Conservation (phyloP, 352 stramenopile species). For the Phytophthora cryptogea region DNA sequence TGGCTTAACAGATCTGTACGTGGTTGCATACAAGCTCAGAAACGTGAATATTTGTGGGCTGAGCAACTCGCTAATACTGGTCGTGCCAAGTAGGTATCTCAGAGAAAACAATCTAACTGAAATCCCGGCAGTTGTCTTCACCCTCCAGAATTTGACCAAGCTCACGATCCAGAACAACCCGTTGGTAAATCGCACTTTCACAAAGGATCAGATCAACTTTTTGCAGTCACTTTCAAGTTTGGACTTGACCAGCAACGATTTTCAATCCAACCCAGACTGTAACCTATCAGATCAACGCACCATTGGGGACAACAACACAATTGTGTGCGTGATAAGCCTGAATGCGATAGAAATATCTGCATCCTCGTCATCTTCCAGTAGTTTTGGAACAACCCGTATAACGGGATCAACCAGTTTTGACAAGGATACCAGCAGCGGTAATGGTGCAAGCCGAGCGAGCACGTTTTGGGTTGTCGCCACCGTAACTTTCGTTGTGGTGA, state of each 20-base stretch:
- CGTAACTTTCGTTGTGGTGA: slow-evolving; percentile 2
- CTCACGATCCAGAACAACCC: slow-evolving; percentile 22
- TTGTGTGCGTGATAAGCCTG: slow-evolving; percentile 13
- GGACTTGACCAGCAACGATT: slow-evolving; percentile 18
- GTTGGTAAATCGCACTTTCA: slow-evolving; percentile 22
- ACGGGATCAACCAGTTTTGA: slow-evolving; percentile 10
- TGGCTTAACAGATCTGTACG: slow-evolving; percentile 17
- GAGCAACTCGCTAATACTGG: no score
- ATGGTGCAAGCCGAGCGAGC: background rate
- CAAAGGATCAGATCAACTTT: slow-evolving; percentile 21
- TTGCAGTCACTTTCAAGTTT: slow-evolving; percentile 18
- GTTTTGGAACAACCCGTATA: background rate
- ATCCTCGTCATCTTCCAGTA: slow-evolving; percentile 11
- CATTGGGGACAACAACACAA: slow-evolving; percentile 16
- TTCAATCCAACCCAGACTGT: slow-evolving; percentile 12
- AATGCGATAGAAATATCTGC: background rate
- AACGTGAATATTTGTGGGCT: no score
- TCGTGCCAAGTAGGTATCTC: slow-evolving; percentile 11
- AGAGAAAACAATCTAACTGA: slow-evolving; percentile 22
- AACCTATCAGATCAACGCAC: slow-evolving; percentile 11
- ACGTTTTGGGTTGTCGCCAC: slow-evolving; percentile 4
- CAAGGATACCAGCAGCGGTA: background rate
- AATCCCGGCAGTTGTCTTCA: slow-evolving; percentile 26
- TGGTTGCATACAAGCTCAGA: background rate
- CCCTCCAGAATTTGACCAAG: slow-evolving; percentile 16